Percentiles rank a stretch among this genome's conserved stretches.
Evolutionary conservation across 768 basidiomycete genomes (phyloP).

Genomic region (Cyclocybe aegerita): DNA sequence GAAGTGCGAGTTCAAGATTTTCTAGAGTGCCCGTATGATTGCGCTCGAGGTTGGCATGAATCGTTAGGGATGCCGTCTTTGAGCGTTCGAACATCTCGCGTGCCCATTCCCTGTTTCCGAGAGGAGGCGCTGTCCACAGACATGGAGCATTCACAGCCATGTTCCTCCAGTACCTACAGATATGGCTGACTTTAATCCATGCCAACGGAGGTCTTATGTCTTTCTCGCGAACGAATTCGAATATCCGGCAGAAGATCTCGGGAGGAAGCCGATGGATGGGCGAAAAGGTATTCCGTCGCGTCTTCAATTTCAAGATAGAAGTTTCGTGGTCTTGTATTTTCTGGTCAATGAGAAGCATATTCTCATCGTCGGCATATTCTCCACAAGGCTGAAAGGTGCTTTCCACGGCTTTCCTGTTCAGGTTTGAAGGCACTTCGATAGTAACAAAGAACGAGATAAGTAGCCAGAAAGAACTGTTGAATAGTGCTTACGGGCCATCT

Average conservation of each 20-base stretch:
- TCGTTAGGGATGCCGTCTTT: conserved; percentile 34
- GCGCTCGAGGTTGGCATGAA: conserved; percentile 25
- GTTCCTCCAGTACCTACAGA: conserved; percentile 43
- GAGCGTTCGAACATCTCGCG: conserved; percentile 45
- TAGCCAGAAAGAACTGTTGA: too few relatives aligned
- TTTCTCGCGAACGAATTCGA: conserved; percentile 24
- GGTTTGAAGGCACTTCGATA: not conserved
- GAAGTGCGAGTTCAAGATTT: not conserved
- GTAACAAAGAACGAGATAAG: too few relatives aligned
- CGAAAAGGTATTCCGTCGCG: conserved; percentile 34
- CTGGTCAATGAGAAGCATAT: conserved; percentile 30
- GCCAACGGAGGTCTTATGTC: conserved; percentile 11
- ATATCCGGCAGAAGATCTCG: conserved; percentile 40
- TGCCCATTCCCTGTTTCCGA: conserved; percentile 32
- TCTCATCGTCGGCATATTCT: conserved; percentile 19
- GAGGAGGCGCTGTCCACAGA: conserved; percentile 40
- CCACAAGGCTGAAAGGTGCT: conserved; percentile 3
- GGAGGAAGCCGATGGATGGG: conserved; percentile 40
- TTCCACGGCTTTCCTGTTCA: not conserved
- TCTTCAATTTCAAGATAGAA: conserved; percentile 31
- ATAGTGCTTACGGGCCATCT: too few relatives aligned
- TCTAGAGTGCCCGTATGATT: conserved; percentile 14
- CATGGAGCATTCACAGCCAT: conserved; percentile 38
- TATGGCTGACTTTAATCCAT: conserved; percentile 40
- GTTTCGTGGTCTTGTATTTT: conserved; percentile 33